Conservation (phyloP, 805 yeast species). For the Myxozyma monticola region DNA sequence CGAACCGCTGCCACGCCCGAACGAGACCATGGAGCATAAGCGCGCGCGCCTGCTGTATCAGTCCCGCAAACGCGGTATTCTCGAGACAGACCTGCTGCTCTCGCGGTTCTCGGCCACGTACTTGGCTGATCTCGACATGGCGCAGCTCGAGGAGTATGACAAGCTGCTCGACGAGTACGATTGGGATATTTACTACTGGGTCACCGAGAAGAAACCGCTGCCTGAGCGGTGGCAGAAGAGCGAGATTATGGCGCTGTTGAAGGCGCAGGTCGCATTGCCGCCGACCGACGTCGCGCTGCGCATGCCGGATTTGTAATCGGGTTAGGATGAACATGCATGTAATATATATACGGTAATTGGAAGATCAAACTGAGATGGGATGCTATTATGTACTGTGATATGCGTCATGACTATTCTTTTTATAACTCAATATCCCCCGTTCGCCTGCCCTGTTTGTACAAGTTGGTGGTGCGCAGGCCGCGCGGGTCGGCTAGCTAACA, state of each 20-base stretch:
- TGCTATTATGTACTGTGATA: no score
- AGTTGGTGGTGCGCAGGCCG: no score
- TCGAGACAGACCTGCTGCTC: constrained; percentile 85
- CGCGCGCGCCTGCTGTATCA: constrained; percentile 90
- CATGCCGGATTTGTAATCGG: constrained; percentile 69
- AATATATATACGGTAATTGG: no score
- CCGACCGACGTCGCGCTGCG: constrained; percentile 68
- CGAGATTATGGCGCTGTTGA: constrained; percentile 61
- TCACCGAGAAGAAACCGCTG: constrained; percentile 75
- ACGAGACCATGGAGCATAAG: constrained; percentile 71
- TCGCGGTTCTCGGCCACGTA: constrained; percentile 82
- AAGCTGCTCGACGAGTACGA: constrained; percentile 84
- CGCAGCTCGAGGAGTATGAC: constrained; percentile 74
- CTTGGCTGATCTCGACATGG: constrained; percentile 56
- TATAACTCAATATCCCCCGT: no score
- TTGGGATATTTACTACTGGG: constrained; percentile 99
- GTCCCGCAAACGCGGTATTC: constrained; percentile 89
- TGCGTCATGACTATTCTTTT: no score
- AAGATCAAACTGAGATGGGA: no score
- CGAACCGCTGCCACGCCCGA: constrained; percentile 73
- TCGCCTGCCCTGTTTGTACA: no score
- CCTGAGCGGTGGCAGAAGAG: constrained; percentile 84
- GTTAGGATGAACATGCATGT: not conserved
- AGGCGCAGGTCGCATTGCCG: constrained; percentile 68
- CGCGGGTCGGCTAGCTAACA: no score